phyloP scores from a whole-genome alignment of 108 stramenopile species.

The Nitzschia sp. region DNA sequence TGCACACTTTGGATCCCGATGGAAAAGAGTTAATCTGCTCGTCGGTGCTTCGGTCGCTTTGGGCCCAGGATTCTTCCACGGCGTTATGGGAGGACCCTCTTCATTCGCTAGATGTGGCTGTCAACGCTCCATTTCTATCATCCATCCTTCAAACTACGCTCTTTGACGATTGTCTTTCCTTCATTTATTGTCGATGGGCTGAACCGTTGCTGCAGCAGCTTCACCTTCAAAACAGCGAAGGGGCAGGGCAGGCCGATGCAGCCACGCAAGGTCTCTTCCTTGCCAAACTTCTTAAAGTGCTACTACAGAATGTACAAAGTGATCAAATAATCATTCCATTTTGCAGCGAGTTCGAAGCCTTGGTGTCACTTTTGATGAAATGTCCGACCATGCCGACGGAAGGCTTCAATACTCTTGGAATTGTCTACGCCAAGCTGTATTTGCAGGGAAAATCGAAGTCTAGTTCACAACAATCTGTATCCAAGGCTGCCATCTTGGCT shows the following conservation, averaged over 20 bases:
- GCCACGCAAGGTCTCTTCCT: too few species aligned
- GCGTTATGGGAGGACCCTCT: slow-evolving; percentile 28
- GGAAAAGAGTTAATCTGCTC: neutral
- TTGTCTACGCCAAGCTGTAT: slow-evolving; percentile 39
- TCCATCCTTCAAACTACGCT: slow-evolving; percentile 13
- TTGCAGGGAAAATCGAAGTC: too few species aligned
- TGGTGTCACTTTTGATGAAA: slow-evolving; percentile 20
- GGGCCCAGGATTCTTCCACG: neutral
- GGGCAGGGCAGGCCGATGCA: neutral
- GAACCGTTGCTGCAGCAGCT: neutral
- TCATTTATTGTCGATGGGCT: slow-evolving; percentile 6
- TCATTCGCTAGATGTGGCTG: slow-evolving; percentile 22
- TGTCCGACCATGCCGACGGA: slow-evolving; percentile 29
- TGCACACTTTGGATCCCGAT: slow-evolving; percentile 19
- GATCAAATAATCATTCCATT: neutral
- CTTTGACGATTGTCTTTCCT: slow-evolving; percentile 8
- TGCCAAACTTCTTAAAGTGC: slow-evolving; percentile 23
- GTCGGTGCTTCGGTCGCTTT: slow-evolving; percentile 22
- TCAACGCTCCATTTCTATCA: slow-evolving; percentile 4
- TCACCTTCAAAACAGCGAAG: neutral
- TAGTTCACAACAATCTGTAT: neutral
- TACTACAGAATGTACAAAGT: neutral
- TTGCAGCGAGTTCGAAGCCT: slow-evolving; percentile 6
- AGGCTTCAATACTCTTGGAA: slow-evolving; percentile 33
- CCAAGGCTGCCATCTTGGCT: neutral